Percentiles rank a stretch among this genome's conserved stretches.
These are phyloP conservation scores for Barnettozyma siamensis DNA, from an alignment of 805 yeast species.

Conservation along the genomic window DNA sequence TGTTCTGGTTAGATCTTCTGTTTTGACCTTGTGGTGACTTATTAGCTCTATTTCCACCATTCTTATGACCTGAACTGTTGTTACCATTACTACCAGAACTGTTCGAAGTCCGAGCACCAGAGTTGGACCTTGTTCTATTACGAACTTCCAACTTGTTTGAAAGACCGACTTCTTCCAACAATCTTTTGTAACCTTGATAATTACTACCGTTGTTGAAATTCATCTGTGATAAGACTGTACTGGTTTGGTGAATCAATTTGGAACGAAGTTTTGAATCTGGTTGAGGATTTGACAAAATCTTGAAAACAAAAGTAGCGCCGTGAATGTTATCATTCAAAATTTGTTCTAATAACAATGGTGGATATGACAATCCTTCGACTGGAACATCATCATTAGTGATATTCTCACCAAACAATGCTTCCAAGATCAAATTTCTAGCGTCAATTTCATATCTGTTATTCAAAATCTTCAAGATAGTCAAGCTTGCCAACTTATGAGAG, in stretches of 20 bases:
- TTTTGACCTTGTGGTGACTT: conserved; percentile 17
- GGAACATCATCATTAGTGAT: conserved; percentile 14
- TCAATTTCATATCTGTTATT: conserved; percentile 59
- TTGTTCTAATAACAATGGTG: conserved; percentile 45
- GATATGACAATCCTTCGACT: conserved; percentile 21
- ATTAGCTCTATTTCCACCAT: conserved; percentile 10
- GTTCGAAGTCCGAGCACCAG: conserved; percentile 11
- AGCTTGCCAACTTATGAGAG: conserved; percentile 77
- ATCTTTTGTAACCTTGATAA: conserved; percentile 71
- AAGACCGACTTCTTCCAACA: conserved; percentile 90
- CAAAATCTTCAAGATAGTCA: conserved; percentile 74
- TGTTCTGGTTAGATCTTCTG: conserved; percentile 10
- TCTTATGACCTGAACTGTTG: not conserved
- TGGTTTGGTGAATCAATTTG: conserved; percentile 54
- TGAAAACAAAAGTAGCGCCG: conserved; percentile 74
- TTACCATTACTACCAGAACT: conserved; percentile 5
- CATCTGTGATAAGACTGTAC: conserved; percentile 54
- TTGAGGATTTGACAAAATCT: conserved; percentile 69
- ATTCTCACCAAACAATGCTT: conserved; percentile 56
- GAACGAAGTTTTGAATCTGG: conserved; percentile 51
- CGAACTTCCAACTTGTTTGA: conserved; percentile 14
- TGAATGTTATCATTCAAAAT: conserved; percentile 63
- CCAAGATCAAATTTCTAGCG: conserved; percentile 59
- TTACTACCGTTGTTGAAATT: conserved; percentile 36
- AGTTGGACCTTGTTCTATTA: conserved; percentile 21